These are phyloP conservation scores for Salix arbutifolia DNA, from an alignment of 345 rosid genomes.

Conservation along the genomic window DNA sequence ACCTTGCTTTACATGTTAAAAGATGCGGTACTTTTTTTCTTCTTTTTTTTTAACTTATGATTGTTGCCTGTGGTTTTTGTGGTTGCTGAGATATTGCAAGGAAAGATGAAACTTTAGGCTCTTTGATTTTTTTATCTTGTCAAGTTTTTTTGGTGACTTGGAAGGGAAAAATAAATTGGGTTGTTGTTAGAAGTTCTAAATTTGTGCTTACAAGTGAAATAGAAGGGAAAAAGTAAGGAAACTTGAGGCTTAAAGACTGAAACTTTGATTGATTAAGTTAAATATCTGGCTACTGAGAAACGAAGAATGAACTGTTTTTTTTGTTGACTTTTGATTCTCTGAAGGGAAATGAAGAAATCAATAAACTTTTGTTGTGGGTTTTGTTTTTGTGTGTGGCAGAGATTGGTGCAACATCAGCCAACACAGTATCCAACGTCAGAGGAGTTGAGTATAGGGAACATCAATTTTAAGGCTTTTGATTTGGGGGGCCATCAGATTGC, in stretches of 20 bases:
- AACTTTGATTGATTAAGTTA: not conserved
- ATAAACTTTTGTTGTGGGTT: not conserved
- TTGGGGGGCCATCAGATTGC: conserved; percentile 89
- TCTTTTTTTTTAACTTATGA: not conserved
- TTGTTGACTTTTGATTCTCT: not conserved
- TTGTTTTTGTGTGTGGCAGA: conserved; percentile 35
- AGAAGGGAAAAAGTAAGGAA: not conserved
- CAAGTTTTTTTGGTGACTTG: not conserved
- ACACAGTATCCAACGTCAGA: conserved; percentile 84
- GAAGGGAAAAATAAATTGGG: not conserved
- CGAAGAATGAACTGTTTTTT: not conserved
- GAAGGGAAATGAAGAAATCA: not conserved
- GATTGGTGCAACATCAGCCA: conserved; percentile 78
- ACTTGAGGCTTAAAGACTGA: not conserved
- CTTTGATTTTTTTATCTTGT: not conserved
- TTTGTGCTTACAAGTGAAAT: not conserved
- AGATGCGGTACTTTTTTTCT: conserved; percentile 28
- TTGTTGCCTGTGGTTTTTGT: not conserved
- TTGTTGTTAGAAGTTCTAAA: not conserved
- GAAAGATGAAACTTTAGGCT: not conserved
- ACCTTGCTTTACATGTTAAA: conserved; percentile 77
- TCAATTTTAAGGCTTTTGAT: conserved; percentile 79
- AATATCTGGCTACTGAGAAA: not conserved
- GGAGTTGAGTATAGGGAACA: conserved; percentile 76
- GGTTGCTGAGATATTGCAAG: not conserved